A percentile compares a stretch with the other conserved stretches of the same genome.
Evolutionary conservation across 176 grass and related monocot species (phyloP).

Genomic region (Oropetium thomaeum): DNA sequence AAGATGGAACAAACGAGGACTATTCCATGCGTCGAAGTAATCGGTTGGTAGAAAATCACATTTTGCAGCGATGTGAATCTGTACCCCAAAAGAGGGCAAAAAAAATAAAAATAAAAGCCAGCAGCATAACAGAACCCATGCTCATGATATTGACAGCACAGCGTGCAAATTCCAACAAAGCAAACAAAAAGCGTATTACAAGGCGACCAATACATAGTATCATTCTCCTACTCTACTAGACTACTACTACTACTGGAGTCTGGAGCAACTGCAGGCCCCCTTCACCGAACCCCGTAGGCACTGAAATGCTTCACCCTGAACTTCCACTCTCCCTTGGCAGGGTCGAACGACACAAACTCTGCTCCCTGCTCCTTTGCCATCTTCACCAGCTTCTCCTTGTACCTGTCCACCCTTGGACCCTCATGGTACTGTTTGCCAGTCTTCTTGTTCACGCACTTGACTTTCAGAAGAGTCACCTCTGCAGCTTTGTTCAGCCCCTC

Average conservation of each 20-base stretch:
- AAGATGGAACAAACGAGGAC: no score
- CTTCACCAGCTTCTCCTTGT: conserved; percentile 61
- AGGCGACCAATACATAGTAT: background rate
- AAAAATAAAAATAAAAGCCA: background rate
- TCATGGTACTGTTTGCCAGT: conserved; percentile 44
- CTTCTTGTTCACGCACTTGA: conserved; percentile 82
- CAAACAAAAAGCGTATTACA: background rate
- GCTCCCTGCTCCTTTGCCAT: conserved; percentile 71
- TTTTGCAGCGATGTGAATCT: no score
- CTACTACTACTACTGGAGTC: no score
- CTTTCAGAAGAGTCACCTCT: conserved; percentile 76
- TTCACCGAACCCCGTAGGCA: conserved; percentile 37
- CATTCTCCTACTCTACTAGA: background rate
- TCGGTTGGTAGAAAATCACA: no score
- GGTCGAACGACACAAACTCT: conserved; percentile 64
- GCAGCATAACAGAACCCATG: background rate
- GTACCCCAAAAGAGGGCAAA: no score
- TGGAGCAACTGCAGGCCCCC: background rate
- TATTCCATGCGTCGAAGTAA: no score
- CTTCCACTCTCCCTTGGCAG: conserved; percentile 77
- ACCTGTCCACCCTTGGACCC: conserved; percentile 56
- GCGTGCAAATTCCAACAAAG: background rate
- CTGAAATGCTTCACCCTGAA: conserved; percentile 89
- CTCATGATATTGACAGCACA: background rate
- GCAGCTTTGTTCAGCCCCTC: conserved; percentile 84